Conservation (phyloP, 176 grass and related monocot genomes). For the Tillandsia fasciculata region DNA sequence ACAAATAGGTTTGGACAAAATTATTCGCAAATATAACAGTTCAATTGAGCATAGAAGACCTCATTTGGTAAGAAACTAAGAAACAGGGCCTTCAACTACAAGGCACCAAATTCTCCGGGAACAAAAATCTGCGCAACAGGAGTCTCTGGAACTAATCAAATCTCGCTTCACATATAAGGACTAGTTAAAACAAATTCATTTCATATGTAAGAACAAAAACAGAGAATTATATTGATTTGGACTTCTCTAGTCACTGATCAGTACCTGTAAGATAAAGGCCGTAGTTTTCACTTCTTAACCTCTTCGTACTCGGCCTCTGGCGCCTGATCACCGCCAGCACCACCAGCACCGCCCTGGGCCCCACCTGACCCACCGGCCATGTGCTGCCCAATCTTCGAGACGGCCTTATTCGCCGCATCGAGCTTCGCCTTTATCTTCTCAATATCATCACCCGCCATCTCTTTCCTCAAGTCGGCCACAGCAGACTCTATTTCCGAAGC, state of each 20-base stretch:
- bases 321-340: constrained; percentile 32
- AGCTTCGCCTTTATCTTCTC: constrained; percentile 60
- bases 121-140: background rate
- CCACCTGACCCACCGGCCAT: constrained; percentile 47
- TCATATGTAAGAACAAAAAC: background rate
- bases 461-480: constrained; percentile 46
- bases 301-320: constrained; percentile 63
- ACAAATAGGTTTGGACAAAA: background rate
- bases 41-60: background rate
- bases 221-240: background rate
- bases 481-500: constrained; percentile 58
- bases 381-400: constrained; percentile 66
- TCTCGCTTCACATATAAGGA: background rate
- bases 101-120: background rate
- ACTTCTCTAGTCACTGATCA: background rate
- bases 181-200: background rate
- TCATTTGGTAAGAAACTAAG: background rate
- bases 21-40: background rate
- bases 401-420: constrained; percentile 59
- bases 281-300: constrained; percentile 37
- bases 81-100: background rate
- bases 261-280: constrained; percentile 15
- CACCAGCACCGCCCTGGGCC: constrained; percentile 22
- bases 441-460: constrained; percentile 43
- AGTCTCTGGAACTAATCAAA: background rate